phyloP scores from a whole-genome alignment of 1,284 basidiomycete genomes.

The Boletellus sp. region DNA sequence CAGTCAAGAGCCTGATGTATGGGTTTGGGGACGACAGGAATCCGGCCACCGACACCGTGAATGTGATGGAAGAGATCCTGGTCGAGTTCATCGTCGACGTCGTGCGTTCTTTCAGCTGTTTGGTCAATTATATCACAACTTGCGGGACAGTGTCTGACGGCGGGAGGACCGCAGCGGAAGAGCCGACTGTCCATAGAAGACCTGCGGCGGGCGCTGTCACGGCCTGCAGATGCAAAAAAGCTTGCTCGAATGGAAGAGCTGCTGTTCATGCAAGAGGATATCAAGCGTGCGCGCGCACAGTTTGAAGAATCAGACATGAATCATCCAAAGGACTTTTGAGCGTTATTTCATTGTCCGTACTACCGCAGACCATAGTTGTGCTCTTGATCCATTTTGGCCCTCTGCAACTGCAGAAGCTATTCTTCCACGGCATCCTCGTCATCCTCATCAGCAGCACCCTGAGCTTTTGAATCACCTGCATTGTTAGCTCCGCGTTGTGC shows the following conservation, averaged over 20 bases:
- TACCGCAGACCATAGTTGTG: constrained; percentile 4
- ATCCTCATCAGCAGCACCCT: constrained; percentile 28
- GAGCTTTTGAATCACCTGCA: constrained; percentile 19
- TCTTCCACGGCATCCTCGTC: constrained; percentile 65
- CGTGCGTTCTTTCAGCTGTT: constrained; percentile 44
- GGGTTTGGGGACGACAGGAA: constrained; percentile 92
- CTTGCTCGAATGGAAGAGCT: constrained; percentile 86
- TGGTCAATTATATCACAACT: constrained; percentile 9
- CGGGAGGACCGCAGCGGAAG: constrained; percentile 64
- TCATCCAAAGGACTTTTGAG: constrained; percentile 45
- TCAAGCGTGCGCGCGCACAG: constrained; percentile 81
- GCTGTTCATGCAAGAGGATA: constrained; percentile 88
- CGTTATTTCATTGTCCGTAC: constrained; percentile 10
- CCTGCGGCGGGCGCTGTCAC: constrained; percentile 68
- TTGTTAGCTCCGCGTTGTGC: constrained; percentile 23
- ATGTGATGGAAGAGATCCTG: constrained; percentile 91
- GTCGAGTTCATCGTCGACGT: constrained; percentile 90
- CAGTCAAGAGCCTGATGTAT: constrained; percentile 89
- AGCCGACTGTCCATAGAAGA: constrained; percentile 78
- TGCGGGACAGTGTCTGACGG: constrained; percentile 59
- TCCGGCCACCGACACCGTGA: constrained; percentile 82
- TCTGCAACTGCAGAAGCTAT: too few relatives aligned
- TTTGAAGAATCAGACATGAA: constrained; percentile 67
- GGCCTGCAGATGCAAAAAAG: constrained; percentile 80
- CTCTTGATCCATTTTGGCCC: constrained; percentile 1